Percentiles rank a stretch among this genome's conserved stretches.
Evolutionary conservation across 805 yeast genomes (phyloP).

Genomic region (Candida awuae): DNA sequence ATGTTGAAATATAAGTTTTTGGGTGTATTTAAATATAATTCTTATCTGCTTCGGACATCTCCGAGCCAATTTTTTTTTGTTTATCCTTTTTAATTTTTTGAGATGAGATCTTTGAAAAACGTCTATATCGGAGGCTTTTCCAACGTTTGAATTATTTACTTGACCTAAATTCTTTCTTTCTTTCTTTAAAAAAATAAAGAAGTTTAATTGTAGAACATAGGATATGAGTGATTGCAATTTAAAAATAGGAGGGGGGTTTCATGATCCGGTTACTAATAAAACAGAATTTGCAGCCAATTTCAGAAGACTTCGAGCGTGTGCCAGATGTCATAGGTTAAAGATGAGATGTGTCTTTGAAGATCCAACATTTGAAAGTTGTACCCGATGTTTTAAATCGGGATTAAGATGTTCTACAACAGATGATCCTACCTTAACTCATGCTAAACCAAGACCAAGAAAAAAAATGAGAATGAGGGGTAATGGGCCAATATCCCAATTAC

Average conservation of each 20-base stretch:
- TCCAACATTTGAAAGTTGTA: slow-evolving; percentile 37
- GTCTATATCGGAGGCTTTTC: no score
- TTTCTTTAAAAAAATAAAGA: no score
- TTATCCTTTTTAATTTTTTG: no score
- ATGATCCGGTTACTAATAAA: slow-evolving; percentile 2
- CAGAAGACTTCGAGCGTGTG: slow-evolving; percentile 45
- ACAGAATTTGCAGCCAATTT: slow-evolving; percentile 36
- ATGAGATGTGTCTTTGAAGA: slow-evolving; percentile 45
- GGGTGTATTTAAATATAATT: not conserved
- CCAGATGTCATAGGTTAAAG: slow-evolving; percentile 46
- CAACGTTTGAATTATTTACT: no score
- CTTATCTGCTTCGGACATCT: no score
- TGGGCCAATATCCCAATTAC: slow-evolving; percentile 24
- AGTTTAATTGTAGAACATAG: no score
- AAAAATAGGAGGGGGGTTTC: no score
- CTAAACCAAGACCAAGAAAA: slow-evolving; percentile 31
- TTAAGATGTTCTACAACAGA: slow-evolving; percentile 41
- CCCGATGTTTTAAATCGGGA: slow-evolving; percentile 36
- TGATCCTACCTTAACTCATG: slow-evolving; percentile 41
- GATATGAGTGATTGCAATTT: no score
- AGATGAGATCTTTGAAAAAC: no score
- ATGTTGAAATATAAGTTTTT: slow-evolving; percentile 8
- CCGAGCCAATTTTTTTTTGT: no score
- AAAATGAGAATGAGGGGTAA: slow-evolving; percentile 21
- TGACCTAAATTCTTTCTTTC: no score